Evolutionary conservation across 2,329 filamentous ascomycete species (phyloP), one percentile per base, ranked within the genome.

Genomic region (Ilyonectria sp.): DNA sequence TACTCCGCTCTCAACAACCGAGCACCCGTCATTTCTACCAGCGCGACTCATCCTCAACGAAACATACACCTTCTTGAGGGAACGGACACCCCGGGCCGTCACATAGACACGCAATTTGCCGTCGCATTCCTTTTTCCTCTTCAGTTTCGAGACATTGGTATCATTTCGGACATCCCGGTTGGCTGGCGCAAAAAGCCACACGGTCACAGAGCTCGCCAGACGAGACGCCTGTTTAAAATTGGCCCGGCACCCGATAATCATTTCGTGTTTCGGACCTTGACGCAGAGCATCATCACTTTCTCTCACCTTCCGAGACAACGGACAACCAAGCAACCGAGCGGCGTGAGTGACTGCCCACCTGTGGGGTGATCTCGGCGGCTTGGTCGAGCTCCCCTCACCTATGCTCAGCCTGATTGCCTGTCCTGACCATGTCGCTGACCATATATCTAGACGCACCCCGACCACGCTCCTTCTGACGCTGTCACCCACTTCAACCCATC

Each of bases 111-210:
- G 35, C 29, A 23, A n/a, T 37, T 35, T 6, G 33, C 21, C 26
- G 50, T 29, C 26, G 31, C 46, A 53, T 61, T 61, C 53, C 52
- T 58, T 57, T 47, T 52, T 26, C n/a, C 49, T 37, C 13, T 53
- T 55, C n/a, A 4, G 33, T 37, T 54, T 40, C 19, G 58, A 63
- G 60, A 50, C 49, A 43, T 68, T 65, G 19, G 43, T 37, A 26
- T 65, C 65, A 53, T 60, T 57, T 67, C 68, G 64, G 56, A 69
- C 58, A 60, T 60, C 73, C 69, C 69, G 71, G 73, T 64, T 62
- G 55, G 53, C 54, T 69, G 61, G 55, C 57, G 58, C 68, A 46
- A 65, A 33, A 71, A 71, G 59, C 57, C 62, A 71, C 67, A 64
- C 67, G 33, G 13, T 15, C 53, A 59, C 53, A 47, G 17, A 43